Percentiles rank a stretch among this genome's conserved stretches.
Conservation (phyloP, 495 filamentous ascomycete genomes). For the Talaromyces ruber region DNA sequence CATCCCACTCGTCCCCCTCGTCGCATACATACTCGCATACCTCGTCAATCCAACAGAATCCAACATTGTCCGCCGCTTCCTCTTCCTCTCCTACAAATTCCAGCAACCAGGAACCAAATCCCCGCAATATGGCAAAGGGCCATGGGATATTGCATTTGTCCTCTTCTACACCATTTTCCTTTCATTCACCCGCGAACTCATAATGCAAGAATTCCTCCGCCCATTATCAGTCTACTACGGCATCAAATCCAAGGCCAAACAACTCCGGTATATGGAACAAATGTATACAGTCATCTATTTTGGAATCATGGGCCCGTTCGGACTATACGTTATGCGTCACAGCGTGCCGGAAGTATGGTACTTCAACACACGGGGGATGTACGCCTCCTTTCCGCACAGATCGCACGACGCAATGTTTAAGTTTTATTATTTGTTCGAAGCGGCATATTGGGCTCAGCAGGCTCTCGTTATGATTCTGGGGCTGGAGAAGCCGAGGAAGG, state of each 20-base stretch:
- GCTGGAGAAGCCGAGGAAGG: slow-evolving; percentile 82
- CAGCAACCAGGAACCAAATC: slow-evolving; percentile 18
- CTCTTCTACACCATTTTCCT: slow-evolving; percentile 76
- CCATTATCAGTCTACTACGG: slow-evolving; percentile 56
- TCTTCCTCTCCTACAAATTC: slow-evolving; percentile 79
- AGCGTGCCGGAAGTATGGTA: slow-evolving; percentile 72
- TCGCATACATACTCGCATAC: slow-evolving; percentile 51
- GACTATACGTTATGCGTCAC: slow-evolving; percentile 76
- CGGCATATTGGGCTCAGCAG: slow-evolving; percentile 88
- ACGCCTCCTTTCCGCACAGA: slow-evolving; percentile 71
- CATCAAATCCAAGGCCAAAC: slow-evolving; percentile 61
- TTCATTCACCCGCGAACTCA: slow-evolving; percentile 80
- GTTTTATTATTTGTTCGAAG: slow-evolving; percentile 86
- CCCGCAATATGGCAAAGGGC: slow-evolving; percentile 74
- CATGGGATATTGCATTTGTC: slow-evolving; percentile 71
- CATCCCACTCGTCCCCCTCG: slow-evolving; percentile 57
- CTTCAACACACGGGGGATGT: slow-evolving; percentile 78
- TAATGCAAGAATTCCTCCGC: slow-evolving; percentile 77
- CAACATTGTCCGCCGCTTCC: slow-evolving; percentile 66
- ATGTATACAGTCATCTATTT: slow-evolving; percentile 88
- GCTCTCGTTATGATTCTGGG: slow-evolving; percentile 71
- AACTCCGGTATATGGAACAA: slow-evolving; percentile 86
- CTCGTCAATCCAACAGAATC: slow-evolving; percentile 61
- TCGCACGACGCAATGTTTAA: slow-evolving; percentile 73
- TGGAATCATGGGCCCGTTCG: slow-evolving; percentile 63